Base-by-base conservation (phyloP, 2,329 filamentous ascomycete genomes). In the Macrophomina phaseolina region DNA sequence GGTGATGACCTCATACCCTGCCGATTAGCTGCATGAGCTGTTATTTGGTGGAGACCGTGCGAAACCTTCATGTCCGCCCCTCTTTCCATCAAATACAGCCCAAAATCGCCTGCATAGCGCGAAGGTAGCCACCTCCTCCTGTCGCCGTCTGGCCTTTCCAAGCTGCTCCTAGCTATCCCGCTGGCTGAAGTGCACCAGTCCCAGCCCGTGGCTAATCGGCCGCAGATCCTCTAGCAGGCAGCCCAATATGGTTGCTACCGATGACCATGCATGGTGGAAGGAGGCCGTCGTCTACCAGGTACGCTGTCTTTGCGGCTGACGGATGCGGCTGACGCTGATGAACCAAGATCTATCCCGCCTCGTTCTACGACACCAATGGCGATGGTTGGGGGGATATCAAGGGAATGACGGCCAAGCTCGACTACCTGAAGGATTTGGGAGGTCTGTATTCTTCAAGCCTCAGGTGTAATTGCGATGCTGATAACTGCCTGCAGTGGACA, bases 321-420 rank as follows among this genome's bases (percentile, higher is more conserved):
- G 2, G 1, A 5, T 34, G 16, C 18, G 4, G 5, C 11, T 5
- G 18, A 3, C 16, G 11, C 63, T 62, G 32, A 58, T 32, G 9
- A 53, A 48, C 5, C 2, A 72, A 82, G 70, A 79, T 83, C 56
- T 83, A 82, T 71, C 81, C 81, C 5, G 78, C 79, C 42, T 77
- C 73, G 32, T 85, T 83, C 73, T 78, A 80, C 69, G 82, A 85
- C 73, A 83, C 82, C 68, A 86, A 88, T 66, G 82, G 82, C 45
- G 84, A 87, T 71, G 87, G 89, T 62, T 81, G 87, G 70, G 88
- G 89, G 11, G 86, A 90, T 69, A 78, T 91, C 18, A 83, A 81
- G 6, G 89, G 89, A n/a, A 87, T 91, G 66, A 84, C 85, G 11
- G 84, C 84, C 49, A 87, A 88, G 69, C 79, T 91, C 0, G 82